phyloP scores from a whole-genome alignment of 2,329 filamentous ascomycete species.

The Ophiostoma pallidulum region DNA sequence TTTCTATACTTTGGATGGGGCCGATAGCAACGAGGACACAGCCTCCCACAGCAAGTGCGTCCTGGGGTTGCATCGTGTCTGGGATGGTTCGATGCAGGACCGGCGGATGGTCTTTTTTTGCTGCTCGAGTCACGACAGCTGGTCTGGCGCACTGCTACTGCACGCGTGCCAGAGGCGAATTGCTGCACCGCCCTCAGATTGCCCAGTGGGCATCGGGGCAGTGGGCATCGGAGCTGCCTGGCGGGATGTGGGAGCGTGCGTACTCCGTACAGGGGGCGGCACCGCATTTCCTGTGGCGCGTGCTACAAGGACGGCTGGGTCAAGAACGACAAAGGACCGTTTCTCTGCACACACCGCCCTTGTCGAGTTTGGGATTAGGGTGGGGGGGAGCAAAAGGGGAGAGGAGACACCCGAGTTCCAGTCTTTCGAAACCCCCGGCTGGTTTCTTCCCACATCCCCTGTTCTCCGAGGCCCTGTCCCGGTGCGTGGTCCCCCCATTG shows the following conservation, averaged over 20 bases:
- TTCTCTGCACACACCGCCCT: slow-evolving; percentile 14
- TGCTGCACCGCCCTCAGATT: no score
- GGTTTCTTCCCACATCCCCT: slow-evolving; percentile 8
- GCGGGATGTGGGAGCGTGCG: no score
- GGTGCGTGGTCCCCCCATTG: slow-evolving; percentile 41
- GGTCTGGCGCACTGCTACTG: no score
- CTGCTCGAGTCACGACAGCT: no score
- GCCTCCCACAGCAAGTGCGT: not conserved
- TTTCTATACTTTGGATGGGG: not conserved
- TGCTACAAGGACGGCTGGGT: slow-evolving; percentile 9
- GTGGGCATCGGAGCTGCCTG: no score
- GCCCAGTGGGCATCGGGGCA: no score
- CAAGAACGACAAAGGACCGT: slow-evolving; percentile 11
- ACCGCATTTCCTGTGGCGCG: slow-evolving; percentile 6
- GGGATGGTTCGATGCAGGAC: slow-evolving; percentile 8
- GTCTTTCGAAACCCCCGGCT: slow-evolving; percentile 16
- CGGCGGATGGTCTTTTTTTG: not conserved
- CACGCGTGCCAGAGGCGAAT: no score
- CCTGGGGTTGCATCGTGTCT: slow-evolving; percentile 11
- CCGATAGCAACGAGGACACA: not conserved
- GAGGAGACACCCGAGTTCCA: slow-evolving; percentile 13
- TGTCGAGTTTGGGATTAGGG: slow-evolving; percentile 14
- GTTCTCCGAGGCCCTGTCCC: slow-evolving; percentile 24
- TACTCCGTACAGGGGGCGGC: no score
- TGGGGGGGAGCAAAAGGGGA: slow-evolving; percentile 8